These are phyloP conservation scores for Trichoderma oligosporum DNA, from an alignment of 2,329 filamentous ascomycete genomes.

Conservation along the genomic window DNA sequence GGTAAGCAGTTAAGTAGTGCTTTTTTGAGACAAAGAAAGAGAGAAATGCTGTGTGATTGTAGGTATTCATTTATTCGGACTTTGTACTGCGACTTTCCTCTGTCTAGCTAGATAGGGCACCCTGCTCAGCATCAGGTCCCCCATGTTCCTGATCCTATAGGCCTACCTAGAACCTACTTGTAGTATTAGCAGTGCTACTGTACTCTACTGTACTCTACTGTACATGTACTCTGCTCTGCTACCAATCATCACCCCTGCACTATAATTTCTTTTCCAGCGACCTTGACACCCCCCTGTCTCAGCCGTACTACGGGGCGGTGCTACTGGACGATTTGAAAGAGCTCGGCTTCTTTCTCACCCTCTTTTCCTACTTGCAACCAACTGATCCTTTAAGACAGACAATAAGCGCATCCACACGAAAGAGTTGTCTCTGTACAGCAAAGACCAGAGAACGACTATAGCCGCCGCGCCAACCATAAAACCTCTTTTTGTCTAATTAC, in stretches of 20 bases:
- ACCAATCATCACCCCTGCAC: conserved; percentile 7
- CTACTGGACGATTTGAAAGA: background rate
- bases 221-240: no score
- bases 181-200: no score
- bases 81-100: no score
- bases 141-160: conserved; percentile 3
- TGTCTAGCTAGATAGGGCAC: background rate
- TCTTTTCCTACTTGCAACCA: background rate
- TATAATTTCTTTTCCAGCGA: conserved; percentile 1
- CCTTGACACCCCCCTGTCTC: background rate
- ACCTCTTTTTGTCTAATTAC: background rate
- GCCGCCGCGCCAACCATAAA: no score
- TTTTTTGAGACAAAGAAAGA: background rate
- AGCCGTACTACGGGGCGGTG: background rate
- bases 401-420: no score
- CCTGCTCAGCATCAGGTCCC: conserved; percentile 13
- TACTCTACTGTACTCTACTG: no score
- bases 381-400: no score
- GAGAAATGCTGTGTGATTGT: no score
- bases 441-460: no score
- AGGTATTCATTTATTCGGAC: no score
- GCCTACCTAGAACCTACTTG: background rate
- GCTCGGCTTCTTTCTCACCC: background rate
- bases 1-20: background rate
- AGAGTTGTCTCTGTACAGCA: no score